phyloP scores from a whole-genome alignment of 139 green algal genomes.

The Eudorina sp. region DNA sequence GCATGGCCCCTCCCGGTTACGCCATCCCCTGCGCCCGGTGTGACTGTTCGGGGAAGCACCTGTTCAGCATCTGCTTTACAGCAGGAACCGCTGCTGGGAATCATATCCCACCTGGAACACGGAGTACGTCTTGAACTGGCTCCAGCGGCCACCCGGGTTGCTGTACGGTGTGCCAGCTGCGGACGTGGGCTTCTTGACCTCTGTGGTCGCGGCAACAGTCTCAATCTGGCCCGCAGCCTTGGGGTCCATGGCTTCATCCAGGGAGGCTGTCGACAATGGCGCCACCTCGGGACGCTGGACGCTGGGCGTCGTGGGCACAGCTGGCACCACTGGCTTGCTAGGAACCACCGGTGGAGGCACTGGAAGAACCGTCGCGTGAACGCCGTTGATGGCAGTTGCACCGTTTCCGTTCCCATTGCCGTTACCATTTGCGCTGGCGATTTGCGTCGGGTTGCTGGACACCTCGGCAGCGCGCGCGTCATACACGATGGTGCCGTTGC shows the following conservation, averaged over 20 bases:
- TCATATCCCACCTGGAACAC: conserved; percentile 74
- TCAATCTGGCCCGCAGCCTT: conserved; percentile 74
- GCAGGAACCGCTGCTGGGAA: too few species aligned
- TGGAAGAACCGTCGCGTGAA: not conserved
- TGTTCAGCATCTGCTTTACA: too few species aligned
- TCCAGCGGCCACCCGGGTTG: conserved; percentile 79
- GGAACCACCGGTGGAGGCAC: conserved; percentile 1
- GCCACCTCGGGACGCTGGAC: not conserved
- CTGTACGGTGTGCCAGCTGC: conserved; percentile 76
- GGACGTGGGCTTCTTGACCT: conserved; percentile 13
- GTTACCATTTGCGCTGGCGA: conserved; percentile 22
- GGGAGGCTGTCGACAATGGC: conserved; percentile 9
- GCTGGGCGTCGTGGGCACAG: too few species aligned
- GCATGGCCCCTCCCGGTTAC: too few species aligned
- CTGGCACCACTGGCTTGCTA: conserved; percentile 29
- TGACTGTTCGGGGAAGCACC: too few species aligned
- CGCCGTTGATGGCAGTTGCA: conserved; percentile 49
- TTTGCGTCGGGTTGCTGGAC: not conserved
- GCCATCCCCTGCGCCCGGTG: too few species aligned
- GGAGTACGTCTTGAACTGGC: conserved; percentile 79
- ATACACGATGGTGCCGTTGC: conserved; percentile 54
- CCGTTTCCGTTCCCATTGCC: conserved; percentile 59
- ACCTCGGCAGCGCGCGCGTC: conserved; percentile 23
- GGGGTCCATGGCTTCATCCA: conserved; percentile 70
- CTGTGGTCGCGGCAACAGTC: conserved; percentile 52